Percentiles rank a stretch among this genome's conserved stretches.
phyloP scores from a whole-genome alignment of 306 rosid species.

The Quercus engelmannii region DNA sequence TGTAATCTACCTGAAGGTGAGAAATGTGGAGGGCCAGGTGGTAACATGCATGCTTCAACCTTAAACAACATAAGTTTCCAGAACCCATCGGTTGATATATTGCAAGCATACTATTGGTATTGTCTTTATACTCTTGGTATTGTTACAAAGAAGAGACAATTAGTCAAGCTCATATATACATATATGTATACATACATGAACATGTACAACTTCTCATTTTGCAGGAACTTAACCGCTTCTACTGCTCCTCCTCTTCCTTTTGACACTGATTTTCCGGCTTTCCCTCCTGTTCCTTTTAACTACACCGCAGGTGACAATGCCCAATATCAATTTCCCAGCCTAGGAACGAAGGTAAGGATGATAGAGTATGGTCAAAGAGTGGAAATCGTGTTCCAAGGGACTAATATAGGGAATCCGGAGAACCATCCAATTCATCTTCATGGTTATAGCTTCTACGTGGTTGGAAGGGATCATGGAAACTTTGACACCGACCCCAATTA shows the following conservation, averaged over 20 bases:
- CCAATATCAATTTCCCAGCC: neutral
- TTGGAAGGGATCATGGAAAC: slow-evolving; percentile 31
- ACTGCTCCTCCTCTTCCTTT: neutral
- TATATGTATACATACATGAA: no score
- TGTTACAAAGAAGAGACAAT: no score
- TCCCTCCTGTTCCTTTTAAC: slow-evolving; percentile 9
- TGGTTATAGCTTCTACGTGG: slow-evolving; percentile 35
- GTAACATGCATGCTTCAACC: slow-evolving; percentile 27
- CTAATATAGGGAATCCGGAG: slow-evolving; percentile 27
- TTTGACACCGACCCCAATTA: neutral
- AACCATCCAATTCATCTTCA: slow-evolving; percentile 43
- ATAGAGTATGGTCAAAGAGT: slow-evolving; percentile 11
- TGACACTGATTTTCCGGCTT: neutral
- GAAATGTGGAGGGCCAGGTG: no score
- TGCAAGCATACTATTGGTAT: slow-evolving; percentile 37
- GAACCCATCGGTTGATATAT: slow-evolving; percentile 12
- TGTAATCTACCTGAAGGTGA: slow-evolving; percentile 17
- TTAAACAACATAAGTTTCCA: slow-evolving; percentile 36
- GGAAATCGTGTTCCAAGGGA: slow-evolving; percentile 33
- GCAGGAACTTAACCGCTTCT: neutral
- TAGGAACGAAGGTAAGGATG: slow-evolving; percentile 6
- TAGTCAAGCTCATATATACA: no score
- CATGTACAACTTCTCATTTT: no score
- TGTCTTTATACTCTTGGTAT: neutral
- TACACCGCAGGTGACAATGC: neutral